phyloP scores from a whole-genome alignment of 2,329 filamentous ascomycete genomes.

The Westerdykella ornata region DNA sequence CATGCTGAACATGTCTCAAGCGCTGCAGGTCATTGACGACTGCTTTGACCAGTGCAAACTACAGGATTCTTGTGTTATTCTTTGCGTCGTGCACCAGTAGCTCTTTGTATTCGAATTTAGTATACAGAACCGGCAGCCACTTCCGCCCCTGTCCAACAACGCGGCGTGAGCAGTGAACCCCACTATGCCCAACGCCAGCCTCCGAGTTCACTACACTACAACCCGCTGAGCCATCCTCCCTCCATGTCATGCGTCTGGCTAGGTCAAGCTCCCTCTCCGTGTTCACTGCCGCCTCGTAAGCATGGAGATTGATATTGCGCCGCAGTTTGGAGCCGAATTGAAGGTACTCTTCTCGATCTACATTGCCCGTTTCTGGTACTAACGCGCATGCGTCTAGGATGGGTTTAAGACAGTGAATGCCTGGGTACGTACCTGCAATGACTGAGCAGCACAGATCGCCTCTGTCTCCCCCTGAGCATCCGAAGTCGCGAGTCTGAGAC shows the following conservation, averaged over 20 bases:
- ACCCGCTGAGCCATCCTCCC: conserved; percentile 8
- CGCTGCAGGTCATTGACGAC: neutral
- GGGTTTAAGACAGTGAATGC: conserved; percentile 90
- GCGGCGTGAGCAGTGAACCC: too few species aligned
- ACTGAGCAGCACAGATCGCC: too few species aligned
- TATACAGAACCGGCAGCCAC: too few species aligned
- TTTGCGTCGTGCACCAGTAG: too few species aligned
- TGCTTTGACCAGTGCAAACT: neutral
- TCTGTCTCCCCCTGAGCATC: neutral
- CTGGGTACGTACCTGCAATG: conserved; percentile 54
- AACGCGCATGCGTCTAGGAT: conserved; percentile 57
- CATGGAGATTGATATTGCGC: conserved; percentile 79
- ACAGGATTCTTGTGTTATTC: too few species aligned
- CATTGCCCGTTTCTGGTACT: conserved; percentile 9
- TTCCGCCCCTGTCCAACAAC: too few species aligned
- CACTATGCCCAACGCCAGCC: too few species aligned
- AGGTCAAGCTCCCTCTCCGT: conserved; percentile 13
- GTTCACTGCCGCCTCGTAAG: conserved; percentile 13
- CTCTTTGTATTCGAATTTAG: too few species aligned
- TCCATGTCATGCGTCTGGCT: conserved; percentile 24
- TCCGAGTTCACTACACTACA: too few species aligned
- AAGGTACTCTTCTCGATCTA: conserved; percentile 56
- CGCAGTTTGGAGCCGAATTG: conserved; percentile 86
- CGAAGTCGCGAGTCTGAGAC: conserved; percentile 18
- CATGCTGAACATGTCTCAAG: neutral